A percentile compares a stretch with the other conserved stretches of the same genome.
These are phyloP conservation scores for Cerioporus squamosus DNA, from an alignment of 1,284 basidiomycete genomes.

Conservation along the genomic window DNA sequence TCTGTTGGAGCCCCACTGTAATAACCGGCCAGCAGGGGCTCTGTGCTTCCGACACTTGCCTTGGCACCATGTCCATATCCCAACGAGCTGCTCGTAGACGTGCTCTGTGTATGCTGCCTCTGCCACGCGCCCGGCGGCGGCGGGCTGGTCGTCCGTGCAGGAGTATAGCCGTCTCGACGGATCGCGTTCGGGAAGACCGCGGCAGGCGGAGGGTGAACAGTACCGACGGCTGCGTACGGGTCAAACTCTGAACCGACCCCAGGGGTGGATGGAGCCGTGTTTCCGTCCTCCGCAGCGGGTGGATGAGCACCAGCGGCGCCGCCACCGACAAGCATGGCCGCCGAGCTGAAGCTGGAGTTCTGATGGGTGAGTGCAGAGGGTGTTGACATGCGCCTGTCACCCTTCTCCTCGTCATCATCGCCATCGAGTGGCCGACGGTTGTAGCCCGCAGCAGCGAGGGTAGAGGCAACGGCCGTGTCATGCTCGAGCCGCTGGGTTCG, in stretches of 20 bases:
- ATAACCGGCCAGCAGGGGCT: constrained; percentile 60
- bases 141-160: constrained; percentile 51
- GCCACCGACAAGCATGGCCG: constrained; percentile 2
- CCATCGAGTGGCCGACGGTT: constrained; percentile 69
- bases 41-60: constrained; percentile 63
- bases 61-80: constrained; percentile 47
- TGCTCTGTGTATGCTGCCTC: constrained; percentile 32
- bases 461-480: constrained; percentile 69
- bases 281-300: constrained; percentile 31
- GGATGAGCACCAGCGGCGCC: constrained; percentile 33
- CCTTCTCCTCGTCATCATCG: constrained; percentile 52
- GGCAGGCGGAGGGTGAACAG: constrained; percentile 35
- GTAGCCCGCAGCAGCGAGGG: constrained; percentile 67
- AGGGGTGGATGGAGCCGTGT: constrained; percentile 15
- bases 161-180: constrained; percentile 45
- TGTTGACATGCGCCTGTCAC: constrained; percentile 27
- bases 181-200: constrained; percentile 30
- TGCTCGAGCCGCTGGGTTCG: constrained; percentile 62
- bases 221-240: constrained; percentile 55
- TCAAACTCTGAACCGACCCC: constrained; percentile 43
- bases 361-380: constrained; percentile 23
- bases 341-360: constrained; percentile 20
- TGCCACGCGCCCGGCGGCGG: constrained; percentile 42
- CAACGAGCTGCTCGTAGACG: constrained; percentile 27
- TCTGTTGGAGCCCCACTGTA: constrained; percentile 32